Percentiles rank a stretch among this genome's conserved stretches.
Evolutionary conservation across 2,329 filamentous ascomycete species (phyloP).

Genomic region (Sporothrix mexicana): DNA sequence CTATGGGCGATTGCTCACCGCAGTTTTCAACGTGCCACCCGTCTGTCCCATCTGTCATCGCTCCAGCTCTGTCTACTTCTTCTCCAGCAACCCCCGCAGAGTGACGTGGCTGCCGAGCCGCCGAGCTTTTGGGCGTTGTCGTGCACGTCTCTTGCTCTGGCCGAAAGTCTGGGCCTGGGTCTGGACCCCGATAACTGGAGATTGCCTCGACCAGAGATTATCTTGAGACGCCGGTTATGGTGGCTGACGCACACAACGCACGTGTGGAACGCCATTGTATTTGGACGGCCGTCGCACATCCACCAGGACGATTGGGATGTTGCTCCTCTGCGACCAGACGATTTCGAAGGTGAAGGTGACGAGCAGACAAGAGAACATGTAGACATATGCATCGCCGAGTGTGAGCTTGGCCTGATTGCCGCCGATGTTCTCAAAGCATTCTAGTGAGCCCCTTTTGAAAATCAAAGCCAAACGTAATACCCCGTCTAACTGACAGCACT

Average conservation of each 20-base stretch:
- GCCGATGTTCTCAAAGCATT: conserved; percentile 40
- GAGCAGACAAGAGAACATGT: conserved; percentile 27
- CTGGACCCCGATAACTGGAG: conserved; percentile 39
- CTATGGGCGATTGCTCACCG: conserved; percentile 41
- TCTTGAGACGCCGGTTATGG: conserved; percentile 41
- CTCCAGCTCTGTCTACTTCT: conserved; percentile 40
- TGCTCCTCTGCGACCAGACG: conserved; percentile 33
- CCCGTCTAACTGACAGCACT: neutral
- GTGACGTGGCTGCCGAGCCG: conserved; percentile 39
- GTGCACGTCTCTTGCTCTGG: conserved; percentile 39
- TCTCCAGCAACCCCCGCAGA: conserved; percentile 40
- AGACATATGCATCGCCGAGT: conserved; percentile 38
- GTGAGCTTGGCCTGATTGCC: conserved; percentile 38
- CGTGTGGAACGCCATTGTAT: conserved; percentile 39
- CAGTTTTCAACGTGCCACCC: conserved; percentile 38
- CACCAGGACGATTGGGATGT: conserved; percentile 40
- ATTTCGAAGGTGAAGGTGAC: conserved; percentile 39
- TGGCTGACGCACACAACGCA: conserved; percentile 40
- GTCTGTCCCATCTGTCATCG: conserved; percentile 38
- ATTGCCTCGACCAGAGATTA: conserved; percentile 39
- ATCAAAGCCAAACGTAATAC: neutral
- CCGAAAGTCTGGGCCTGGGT: conserved; percentile 40
- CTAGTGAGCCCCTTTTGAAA: conserved; percentile 36
- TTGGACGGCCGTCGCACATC: conserved; percentile 38
- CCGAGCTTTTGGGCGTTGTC: conserved; percentile 40